Evolutionary conservation across 495 filamentous ascomycete genomes (phyloP).

Genomic region (Durotheca rogersii): DNA sequence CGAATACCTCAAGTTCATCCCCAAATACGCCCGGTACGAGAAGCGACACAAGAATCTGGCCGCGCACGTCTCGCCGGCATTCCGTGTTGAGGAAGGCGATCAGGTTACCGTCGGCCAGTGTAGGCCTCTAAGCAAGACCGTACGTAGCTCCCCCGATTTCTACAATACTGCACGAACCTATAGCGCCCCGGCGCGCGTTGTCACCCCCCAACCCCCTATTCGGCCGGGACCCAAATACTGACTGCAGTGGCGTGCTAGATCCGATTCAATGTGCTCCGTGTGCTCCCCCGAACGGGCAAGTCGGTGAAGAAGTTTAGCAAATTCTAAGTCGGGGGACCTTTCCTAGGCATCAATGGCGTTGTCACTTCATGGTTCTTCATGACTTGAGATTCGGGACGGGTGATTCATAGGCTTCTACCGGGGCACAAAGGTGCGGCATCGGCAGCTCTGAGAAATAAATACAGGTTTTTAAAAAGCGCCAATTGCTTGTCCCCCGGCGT

Average conservation of each 20-base stretch:
- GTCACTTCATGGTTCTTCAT: conserved; percentile 52
- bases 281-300: conserved; percentile 95
- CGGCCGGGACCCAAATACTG: too few relatives aligned
- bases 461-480: conserved; percentile 28
- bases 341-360: conserved; percentile 55
- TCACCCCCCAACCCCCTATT: too few relatives aligned
- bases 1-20: conserved; percentile 99
- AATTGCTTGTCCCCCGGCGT: not conserved
- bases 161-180: too few relatives aligned
- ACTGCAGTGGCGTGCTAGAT: conserved; percentile 63
- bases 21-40: conserved; percentile 99
- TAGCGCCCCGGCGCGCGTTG: too few relatives aligned
- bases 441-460: conserved; percentile 50
- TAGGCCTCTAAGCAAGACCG: conserved; percentile 97
- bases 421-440: conserved; percentile 46
- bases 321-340: conserved; percentile 70
- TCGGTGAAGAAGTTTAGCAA: conserved; percentile 95
- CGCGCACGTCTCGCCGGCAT: conserved; percentile 97
- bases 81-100: conserved; percentile 99
- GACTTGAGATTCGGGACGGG: conserved; percentile 51
- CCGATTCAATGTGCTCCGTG: conserved; percentile 98
- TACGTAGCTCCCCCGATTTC: conserved; percentile 56
- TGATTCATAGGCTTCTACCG: conserved; percentile 48
- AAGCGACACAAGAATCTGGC: conserved; percentile 99
- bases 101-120: conserved; percentile 99